phyloP scores from a whole-genome alignment of 2,329 filamentous ascomycete species.

The Raffaelea albimanens region DNA sequence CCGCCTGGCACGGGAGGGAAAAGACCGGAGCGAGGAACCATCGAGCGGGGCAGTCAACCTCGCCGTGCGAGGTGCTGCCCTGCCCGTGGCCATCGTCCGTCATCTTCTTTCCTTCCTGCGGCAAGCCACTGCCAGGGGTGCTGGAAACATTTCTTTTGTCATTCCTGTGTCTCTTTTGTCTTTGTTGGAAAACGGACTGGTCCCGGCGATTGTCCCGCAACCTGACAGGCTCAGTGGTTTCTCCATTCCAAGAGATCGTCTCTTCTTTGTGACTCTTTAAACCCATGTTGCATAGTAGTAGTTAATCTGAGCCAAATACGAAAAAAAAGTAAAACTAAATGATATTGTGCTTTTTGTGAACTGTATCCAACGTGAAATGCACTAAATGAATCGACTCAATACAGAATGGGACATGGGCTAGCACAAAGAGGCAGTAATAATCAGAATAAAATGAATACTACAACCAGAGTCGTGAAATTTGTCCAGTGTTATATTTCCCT shows the following conservation, averaged over 20 bases:
- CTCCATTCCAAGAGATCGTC: background rate
- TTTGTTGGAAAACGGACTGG: slow-evolving; percentile 26
- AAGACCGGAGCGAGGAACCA: too few species aligned
- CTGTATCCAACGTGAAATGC: too few species aligned
- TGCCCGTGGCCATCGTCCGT: background rate
- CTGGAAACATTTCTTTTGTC: slow-evolving; percentile 7
- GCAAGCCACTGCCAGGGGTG: slow-evolving; percentile 1
- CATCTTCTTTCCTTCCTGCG: slow-evolving; percentile 11
- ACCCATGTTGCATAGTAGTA: slow-evolving; percentile 15
- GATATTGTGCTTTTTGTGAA: background rate
- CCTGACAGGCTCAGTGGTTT: slow-evolving; percentile 14
- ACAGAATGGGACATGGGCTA: too few species aligned
- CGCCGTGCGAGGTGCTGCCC: slow-evolving; percentile 3
- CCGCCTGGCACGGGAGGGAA: slow-evolving; percentile 36
- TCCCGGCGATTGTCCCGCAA: slow-evolving; percentile 29
- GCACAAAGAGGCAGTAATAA: too few species aligned
- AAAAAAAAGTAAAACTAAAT: slow-evolving; percentile 4
- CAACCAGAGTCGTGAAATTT: too few species aligned
- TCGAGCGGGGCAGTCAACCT: background rate
- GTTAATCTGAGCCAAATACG: slow-evolving; percentile 27
- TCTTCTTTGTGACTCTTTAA: slow-evolving; percentile 5
- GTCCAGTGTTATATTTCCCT: too few species aligned
- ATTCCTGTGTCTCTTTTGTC: slow-evolving; percentile 20
- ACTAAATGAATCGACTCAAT: too few species aligned
- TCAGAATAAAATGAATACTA: too few species aligned